Conservation (phyloP, 805 yeast species). For the Saccharomycopsis sp. region DNA sequence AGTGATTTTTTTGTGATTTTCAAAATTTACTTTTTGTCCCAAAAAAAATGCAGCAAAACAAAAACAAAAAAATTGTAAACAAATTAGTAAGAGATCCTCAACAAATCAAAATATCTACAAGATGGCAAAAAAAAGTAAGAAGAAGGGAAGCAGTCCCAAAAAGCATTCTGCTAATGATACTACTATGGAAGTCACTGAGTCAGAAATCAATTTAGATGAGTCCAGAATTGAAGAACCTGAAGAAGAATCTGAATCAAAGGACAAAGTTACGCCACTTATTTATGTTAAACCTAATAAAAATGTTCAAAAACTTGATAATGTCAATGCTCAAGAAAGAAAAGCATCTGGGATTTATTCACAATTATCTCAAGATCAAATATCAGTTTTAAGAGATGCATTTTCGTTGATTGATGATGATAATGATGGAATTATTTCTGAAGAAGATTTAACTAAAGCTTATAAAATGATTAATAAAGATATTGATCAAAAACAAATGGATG, state of each 20-base stretch:
- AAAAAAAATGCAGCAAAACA: too few relatives aligned
- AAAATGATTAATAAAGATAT: constrained; percentile 40
- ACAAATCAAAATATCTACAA: too few relatives aligned
- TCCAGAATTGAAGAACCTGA: not conserved
- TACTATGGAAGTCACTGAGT: too few relatives aligned
- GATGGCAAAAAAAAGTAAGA: not conserved
- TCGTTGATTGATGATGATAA: constrained; percentile 73
- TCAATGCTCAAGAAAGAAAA: constrained; percentile 4
- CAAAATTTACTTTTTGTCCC: too few relatives aligned
- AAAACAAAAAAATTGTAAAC: too few relatives aligned
- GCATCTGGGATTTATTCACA: constrained; percentile 22
- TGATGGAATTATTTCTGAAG: constrained; percentile 49
- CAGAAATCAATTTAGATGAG: too few relatives aligned
- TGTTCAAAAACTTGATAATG: not conserved
- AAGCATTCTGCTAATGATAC: too few relatives aligned
- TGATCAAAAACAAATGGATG: constrained; percentile 30
- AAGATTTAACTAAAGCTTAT: constrained; percentile 46
- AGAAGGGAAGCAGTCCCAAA: not conserved
- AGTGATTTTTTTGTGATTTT: too few relatives aligned
- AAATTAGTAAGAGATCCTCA: too few relatives aligned
- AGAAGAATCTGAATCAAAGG: not conserved
- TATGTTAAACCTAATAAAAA: not conserved
- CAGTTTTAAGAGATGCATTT: constrained; percentile 63
- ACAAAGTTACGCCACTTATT: not conserved
- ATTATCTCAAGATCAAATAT: constrained; percentile 52